Conservation (phyloP, 345 rosid genomes). For the Hirschfeldia incana region DNA sequence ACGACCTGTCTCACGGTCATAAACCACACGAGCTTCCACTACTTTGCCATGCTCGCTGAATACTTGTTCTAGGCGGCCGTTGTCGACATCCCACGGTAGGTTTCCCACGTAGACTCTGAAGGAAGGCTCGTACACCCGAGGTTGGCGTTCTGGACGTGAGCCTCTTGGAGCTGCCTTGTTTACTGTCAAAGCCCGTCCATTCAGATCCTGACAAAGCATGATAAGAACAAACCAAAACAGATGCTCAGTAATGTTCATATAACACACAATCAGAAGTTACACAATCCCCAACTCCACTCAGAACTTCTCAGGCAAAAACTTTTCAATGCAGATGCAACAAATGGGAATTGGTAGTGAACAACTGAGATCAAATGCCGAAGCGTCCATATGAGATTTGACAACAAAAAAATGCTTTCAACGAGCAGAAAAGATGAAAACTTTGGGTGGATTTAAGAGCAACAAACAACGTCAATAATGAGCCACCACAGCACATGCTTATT, state of each 20-base stretch:
- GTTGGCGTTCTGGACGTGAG: constrained; percentile 60
- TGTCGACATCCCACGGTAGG: constrained; percentile 83
- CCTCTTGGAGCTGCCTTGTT: constrained; percentile 91
- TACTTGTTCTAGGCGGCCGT: constrained; percentile 69
- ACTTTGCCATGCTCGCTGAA: constrained; percentile 94
- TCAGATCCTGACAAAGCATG: constrained; percentile 53
- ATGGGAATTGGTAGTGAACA: background rate
- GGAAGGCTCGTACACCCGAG: constrained; percentile 54
- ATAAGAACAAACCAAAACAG: background rate
- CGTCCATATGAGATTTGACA: background rate
- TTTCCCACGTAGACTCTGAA: constrained; percentile 78
- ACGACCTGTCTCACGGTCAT: constrained; percentile 85
- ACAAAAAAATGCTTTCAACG: background rate
- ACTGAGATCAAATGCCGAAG: background rate
- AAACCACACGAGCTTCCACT: constrained; percentile 71
- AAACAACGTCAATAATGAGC: background rate
- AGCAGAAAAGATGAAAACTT: background rate
- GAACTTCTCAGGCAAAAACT: background rate
- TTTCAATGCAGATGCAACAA: background rate
- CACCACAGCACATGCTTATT: background rate
- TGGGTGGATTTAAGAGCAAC: background rate
- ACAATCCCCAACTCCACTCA: background rate
- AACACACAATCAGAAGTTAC: background rate
- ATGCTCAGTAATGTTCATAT: background rate
- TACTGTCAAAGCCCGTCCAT: constrained; percentile 77